phyloP scores from a whole-genome alignment of 176 grass and related monocot species.

The Aegilops speltoides region DNA sequence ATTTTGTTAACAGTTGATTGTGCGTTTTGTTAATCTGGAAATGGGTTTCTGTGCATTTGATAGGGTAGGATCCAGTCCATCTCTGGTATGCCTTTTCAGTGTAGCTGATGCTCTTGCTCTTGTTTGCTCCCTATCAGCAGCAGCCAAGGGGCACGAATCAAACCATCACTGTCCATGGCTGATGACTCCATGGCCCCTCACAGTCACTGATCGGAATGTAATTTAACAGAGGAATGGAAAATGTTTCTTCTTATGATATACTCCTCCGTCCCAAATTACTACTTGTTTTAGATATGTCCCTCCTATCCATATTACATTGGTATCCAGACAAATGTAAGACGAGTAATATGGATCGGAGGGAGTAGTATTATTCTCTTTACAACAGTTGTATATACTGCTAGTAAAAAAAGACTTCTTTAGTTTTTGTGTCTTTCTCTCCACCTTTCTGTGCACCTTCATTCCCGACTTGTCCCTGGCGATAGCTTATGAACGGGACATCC shows the following conservation, averaged over 20 bases:
- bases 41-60: slow-evolving; percentile 23
- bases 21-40: slow-evolving; percentile 17
- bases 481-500: too few relatives aligned
- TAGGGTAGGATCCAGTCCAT: slow-evolving; percentile 26
- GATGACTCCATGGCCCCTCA: neutral
- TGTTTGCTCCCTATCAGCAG: neutral
- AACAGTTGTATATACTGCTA: neutral
- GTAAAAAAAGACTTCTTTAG: too few relatives aligned
- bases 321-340: too few relatives aligned
- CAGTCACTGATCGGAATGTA: neutral
- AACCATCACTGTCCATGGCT: neutral
- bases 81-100: slow-evolving; percentile 3
- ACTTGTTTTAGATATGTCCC: too few relatives aligned
- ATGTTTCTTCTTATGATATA: neutral
- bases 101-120: slow-evolving; percentile 7
- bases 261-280: too few relatives aligned
- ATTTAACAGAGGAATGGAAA: neutral
- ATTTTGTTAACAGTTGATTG: slow-evolving; percentile 77
- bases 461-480: neutral
- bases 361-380: neutral
- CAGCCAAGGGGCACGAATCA: neutral
- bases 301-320: too few relatives aligned
- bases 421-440: neutral
- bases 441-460: neutral
- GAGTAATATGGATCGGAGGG: too few relatives aligned